Percentiles rank a stretch among this genome's conserved stretches.
These are phyloP conservation scores for Russula sp. DNA, from an alignment of 768 basidiomycete species.

Conservation along the genomic window DNA sequence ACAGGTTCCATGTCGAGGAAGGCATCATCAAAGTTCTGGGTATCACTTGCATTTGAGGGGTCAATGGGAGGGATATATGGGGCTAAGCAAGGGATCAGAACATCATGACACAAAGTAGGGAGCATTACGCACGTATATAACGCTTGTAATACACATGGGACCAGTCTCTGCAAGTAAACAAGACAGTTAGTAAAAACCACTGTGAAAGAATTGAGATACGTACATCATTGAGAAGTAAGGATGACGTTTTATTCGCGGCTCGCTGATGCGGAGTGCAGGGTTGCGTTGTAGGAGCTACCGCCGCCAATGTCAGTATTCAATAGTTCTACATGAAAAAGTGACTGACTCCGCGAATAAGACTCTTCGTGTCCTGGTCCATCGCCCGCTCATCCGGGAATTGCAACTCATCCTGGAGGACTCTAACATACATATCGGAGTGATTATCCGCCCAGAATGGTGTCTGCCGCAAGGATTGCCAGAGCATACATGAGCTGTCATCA, in stretches of 20 bases:
- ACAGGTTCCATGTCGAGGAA: constrained; percentile 95
- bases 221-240: constrained; percentile 89
- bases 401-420: constrained; percentile 85
- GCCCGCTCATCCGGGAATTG: constrained; percentile 83
- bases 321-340: not conserved
- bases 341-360: constrained; percentile 88
- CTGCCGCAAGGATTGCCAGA: constrained; percentile 33
- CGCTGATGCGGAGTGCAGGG: constrained; percentile 83
- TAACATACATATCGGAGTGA: constrained; percentile 91
- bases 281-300: constrained; percentile 78
- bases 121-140: constrained; percentile 70
- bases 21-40: constrained; percentile 94
- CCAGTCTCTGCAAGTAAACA: constrained; percentile 61
- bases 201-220: constrained; percentile 28
- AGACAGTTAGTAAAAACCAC: constrained; percentile 29
- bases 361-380: constrained; percentile 94
- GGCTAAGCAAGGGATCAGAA: constrained; percentile 39
- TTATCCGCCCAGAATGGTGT: constrained; percentile 92
- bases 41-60: constrained; percentile 87
- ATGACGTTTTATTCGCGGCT: constrained; percentile 89
- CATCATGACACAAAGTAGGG: not conserved
- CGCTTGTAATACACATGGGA: constrained; percentile 90
- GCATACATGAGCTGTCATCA: constrained; percentile 8
- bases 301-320: constrained; percentile 7
- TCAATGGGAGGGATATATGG: constrained; percentile 92